Base-by-base conservation (phyloP, 306 rosid genomes). In the Fragaria iinumae region DNA sequence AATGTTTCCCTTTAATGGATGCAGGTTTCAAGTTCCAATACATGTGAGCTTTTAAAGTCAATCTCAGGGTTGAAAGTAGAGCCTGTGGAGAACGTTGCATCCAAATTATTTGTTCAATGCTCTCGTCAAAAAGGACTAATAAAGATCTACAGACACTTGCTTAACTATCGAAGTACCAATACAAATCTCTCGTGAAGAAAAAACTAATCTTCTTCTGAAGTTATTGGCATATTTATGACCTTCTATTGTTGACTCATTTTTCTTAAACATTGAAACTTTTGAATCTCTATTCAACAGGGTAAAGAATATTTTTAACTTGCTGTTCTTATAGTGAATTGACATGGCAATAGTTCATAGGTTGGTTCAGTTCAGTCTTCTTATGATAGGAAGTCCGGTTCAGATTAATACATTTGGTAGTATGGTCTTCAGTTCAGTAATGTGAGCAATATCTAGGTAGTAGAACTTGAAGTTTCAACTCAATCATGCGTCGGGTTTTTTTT, bases 81-180 rank as follows among this genome's bases (percentile, higher is more conserved):
- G 76, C 97, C 99, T 11, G 93, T 95, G 72, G 97, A 95, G 87
- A 90, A 91, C 85, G 97, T 91, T 78, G 85, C 99, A 73, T 91
- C 97, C 78, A 95, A 95, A 83, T 84, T 95, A 81, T 92, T 95
- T 84, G 99, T 95, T 73, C 99, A 95, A 77, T 95, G 99, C 83
- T 95, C 99, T 82, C 97, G 97, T 81, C 99, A 95, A 85, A 92
- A 89, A 85, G 97, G 96, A 77, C 97, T 95, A 57, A 74, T 95
- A 84, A 92, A 95, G 91, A 92, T 95, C 83, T 95, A 95, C 91
- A 87, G 92, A 80, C 99, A 95, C 88, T 87, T 95, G 89, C 91
- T 95, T 74, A 95, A 95, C 78, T 95, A 88, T 84, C 93, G 6
- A 89, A 91, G 98, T 95, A 92, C 47, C 59, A 49, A 49, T 76